Evolutionary conservation across 139 green algal genomes (phyloP).

Genomic region (Raphidocelis subcapitata): DNA sequence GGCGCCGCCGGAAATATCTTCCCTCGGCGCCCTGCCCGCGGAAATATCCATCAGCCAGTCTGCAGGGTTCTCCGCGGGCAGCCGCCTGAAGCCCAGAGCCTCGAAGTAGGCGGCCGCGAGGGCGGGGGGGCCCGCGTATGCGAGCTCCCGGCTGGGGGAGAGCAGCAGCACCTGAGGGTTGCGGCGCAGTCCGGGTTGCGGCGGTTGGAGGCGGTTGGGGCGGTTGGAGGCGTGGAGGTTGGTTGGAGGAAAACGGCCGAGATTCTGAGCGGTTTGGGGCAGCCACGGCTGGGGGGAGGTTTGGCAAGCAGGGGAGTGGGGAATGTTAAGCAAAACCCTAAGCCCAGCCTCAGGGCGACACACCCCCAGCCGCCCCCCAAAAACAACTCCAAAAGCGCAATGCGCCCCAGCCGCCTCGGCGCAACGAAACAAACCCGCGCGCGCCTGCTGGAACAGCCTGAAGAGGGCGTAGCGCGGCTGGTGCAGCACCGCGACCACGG

Average conservation of each 20-base stretch:
- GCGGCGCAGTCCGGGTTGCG: not conserved
- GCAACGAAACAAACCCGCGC: too few species aligned
- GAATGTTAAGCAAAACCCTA: too few species aligned
- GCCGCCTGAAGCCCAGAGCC: not conserved
- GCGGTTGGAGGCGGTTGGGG: not conserved
- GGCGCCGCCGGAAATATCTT: not conserved
- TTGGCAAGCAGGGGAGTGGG: too few species aligned
- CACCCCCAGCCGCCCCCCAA: too few species aligned
- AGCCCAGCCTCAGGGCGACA: too few species aligned
- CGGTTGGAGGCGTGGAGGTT: too few species aligned
- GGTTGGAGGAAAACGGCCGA: too few species aligned
- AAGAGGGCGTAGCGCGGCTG: conserved; percentile 1
- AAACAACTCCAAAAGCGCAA: too few species aligned
- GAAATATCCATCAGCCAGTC: conserved; percentile 1
- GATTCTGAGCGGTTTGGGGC: too few species aligned
- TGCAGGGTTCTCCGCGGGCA: not conserved
- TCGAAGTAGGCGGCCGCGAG: conserved; percentile 1
- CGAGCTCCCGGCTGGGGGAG: not conserved
- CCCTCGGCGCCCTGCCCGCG: not conserved
- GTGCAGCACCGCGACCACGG: not conserved
- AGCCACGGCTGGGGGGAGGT: too few species aligned
- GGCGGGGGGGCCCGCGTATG: not conserved
- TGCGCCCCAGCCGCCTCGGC: too few species aligned
- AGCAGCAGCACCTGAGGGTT: not conserved
- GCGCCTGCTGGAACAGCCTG: not conserved